Evolutionary conservation across 768 basidiomycete genomes (phyloP), one percentile per base, ranked within the genome.

Genomic region (Naganishia kalamii): DNA sequence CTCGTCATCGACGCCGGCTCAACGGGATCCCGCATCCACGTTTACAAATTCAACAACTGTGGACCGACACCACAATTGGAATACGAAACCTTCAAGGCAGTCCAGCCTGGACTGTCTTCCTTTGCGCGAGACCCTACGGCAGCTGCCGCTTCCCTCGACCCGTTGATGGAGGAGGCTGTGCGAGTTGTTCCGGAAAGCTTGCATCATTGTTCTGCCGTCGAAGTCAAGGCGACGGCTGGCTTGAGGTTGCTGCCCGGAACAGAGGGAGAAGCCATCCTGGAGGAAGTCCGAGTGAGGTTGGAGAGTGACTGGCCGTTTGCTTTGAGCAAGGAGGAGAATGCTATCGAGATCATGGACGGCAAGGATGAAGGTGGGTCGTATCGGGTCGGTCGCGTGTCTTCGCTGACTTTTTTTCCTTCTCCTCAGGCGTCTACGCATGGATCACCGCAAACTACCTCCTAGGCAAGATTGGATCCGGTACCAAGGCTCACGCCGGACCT

Each of bases 1-100:
- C 84, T 98, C 72, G 96, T 97, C 87, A 89, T 98, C 80, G 96
- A 99, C 77, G 94, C 96, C 0, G 96, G 96, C 25, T 97, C 93
- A 19, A 96, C 92, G 0, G 96, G 94, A 21, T 96, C 93, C 0
- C 85, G 96, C 19, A 92, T 98, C 73, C 96, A 99, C 82, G 84
- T 98, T 33, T 99, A 98, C 86, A 98, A 96, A 75, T 97, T 98
- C 85, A 83, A 94, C 83, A 87, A 92, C 81, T 92, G 92, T 80
- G 81, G 82, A 0, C 77, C 86, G 0, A 84, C 88, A 0, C 86
- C 92, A 0, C 74, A 81, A 23, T 89, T 89, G 78, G 94, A 98
- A 76, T 92, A 92, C 81, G 96, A 99, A 75, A 88, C 88, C 7
- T 98, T 97, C 83, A 84, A 84, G 73, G 84, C 85, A 82, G 86